These are phyloP conservation scores for Lecanicillium sp. DNA, from an alignment of 2,329 filamentous ascomycete genomes.

Conservation along the genomic window DNA sequence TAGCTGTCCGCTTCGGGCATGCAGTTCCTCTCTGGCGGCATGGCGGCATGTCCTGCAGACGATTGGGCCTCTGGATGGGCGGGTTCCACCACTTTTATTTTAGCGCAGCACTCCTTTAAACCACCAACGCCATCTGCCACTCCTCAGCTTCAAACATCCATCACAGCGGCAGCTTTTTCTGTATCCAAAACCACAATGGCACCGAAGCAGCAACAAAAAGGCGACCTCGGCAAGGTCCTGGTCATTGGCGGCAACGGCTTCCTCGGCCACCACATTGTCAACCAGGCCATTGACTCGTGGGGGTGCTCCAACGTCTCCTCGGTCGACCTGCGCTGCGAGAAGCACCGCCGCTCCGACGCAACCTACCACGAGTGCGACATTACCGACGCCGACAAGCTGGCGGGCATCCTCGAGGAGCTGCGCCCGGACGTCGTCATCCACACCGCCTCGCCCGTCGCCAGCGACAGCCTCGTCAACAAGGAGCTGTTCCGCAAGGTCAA, in stretches of 20 bases:
- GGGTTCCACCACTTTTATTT: too few species aligned
- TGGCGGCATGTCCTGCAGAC: too few species aligned
- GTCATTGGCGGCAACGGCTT: constrained; percentile 82
- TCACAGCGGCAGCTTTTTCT: too few species aligned
- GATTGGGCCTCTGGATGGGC: too few species aligned
- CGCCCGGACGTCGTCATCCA: constrained; percentile 83
- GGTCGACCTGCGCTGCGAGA: constrained; percentile 62
- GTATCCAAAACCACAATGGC: too few species aligned
- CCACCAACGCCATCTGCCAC: too few species aligned
- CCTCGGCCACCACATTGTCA: constrained; percentile 74
- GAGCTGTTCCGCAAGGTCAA: constrained; percentile 74
- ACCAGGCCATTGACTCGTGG: constrained; percentile 54
- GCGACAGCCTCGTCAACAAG: constrained; percentile 44
- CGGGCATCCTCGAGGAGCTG: constrained; percentile 55
- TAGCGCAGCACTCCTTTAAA: too few species aligned
- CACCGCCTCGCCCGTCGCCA: constrained; percentile 66
- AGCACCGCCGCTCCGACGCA: constrained; percentile 55
- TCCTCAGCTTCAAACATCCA: too few species aligned
- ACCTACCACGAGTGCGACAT: constrained; percentile 73
- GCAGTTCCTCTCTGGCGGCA: too few species aligned
- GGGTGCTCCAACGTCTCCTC: constrained; percentile 52
- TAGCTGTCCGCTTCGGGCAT: too few species aligned
- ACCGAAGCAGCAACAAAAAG: constrained; percentile 20
- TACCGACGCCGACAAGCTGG: constrained; percentile 55
- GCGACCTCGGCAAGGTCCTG: constrained; percentile 59